These are phyloP conservation scores for Fusarium sp. DNA, from an alignment of 2,329 filamentous ascomycete species.

Conservation along the genomic window DNA sequence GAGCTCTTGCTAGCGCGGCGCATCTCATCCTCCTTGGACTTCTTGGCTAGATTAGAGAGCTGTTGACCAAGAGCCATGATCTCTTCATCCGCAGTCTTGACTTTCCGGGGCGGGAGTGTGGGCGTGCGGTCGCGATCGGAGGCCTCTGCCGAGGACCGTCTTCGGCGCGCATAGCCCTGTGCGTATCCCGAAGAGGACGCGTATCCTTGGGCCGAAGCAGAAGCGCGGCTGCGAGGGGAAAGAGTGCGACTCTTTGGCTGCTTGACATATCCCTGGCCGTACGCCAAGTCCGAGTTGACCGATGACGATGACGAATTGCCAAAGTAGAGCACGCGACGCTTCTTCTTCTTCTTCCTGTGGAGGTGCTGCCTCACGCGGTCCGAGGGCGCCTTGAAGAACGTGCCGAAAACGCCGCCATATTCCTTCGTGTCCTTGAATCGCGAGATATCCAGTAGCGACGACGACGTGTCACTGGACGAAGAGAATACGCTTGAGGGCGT, in stretches of 20 bases:
- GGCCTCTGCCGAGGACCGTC: constrained; percentile 31
- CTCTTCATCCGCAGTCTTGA: constrained; percentile 65
- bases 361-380: constrained; percentile 56
- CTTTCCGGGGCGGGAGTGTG: constrained; percentile 36
- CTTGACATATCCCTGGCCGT: constrained; percentile 70
- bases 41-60: constrained; percentile 64
- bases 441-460: constrained; percentile 76
- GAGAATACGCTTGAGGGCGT: constrained; percentile 52
- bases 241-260: constrained; percentile 48
- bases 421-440: constrained; percentile 59
- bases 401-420: constrained; percentile 66
- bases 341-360: constrained; percentile 55
- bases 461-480: constrained; percentile 64
- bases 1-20: constrained; percentile 51
- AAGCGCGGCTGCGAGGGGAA: constrained; percentile 41
- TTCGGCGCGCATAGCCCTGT: constrained; percentile 28
- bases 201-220: constrained; percentile 29
- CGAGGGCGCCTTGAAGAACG: constrained; percentile 73
- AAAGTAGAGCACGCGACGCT: constrained; percentile 67
- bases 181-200: constrained; percentile 18
- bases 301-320: constrained; percentile 75
- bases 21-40: constrained; percentile 63
- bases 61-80: constrained; percentile 67
- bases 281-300: constrained; percentile 76
- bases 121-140: constrained; percentile 30